Conservation (phyloP, 2,329 filamentous ascomycete species). For the Trichoderma sp. region DNA sequence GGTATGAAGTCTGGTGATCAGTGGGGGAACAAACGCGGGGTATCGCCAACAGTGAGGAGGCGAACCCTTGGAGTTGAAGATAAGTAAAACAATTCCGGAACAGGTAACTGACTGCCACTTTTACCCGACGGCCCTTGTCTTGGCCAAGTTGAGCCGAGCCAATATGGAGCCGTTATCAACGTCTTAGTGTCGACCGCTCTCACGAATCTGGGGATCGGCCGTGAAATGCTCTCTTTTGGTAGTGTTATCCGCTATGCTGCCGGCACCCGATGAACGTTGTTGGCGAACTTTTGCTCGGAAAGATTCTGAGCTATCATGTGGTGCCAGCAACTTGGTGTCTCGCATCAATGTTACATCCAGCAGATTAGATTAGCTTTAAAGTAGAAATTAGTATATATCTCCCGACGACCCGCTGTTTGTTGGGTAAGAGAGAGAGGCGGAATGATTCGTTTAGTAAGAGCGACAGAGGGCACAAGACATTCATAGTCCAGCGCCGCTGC, state of each 20-base stretch:
- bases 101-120: conserved; percentile 15
- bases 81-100: conserved; percentile 1
- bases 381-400: neutral
- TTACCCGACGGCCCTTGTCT: conserved; percentile 7
- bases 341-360: conserved; percentile 5
- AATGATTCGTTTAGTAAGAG: neutral
- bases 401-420: neutral
- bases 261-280: conserved; percentile 11
- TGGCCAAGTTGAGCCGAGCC: neutral
- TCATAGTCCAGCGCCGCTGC: neutral
- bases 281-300: conserved; percentile 25
- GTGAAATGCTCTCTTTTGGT: neutral
- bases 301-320: neutral
- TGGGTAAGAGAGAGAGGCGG: neutral
- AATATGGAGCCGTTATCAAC: neutral
- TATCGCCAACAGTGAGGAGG: neutral
- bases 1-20: conserved; percentile 8
- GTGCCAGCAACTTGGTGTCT: neutral
- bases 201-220: conserved; percentile 9
- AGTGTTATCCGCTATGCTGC: conserved; percentile 10
- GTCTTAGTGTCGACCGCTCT: neutral
- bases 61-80: neutral
- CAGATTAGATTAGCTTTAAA: neutral
- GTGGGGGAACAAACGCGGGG: conserved; percentile 23
- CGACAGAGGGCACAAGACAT: neutral